These are phyloP conservation scores for Globisporangium nagaii DNA, from an alignment of 352 stramenopile species.

Conservation along the genomic window DNA sequence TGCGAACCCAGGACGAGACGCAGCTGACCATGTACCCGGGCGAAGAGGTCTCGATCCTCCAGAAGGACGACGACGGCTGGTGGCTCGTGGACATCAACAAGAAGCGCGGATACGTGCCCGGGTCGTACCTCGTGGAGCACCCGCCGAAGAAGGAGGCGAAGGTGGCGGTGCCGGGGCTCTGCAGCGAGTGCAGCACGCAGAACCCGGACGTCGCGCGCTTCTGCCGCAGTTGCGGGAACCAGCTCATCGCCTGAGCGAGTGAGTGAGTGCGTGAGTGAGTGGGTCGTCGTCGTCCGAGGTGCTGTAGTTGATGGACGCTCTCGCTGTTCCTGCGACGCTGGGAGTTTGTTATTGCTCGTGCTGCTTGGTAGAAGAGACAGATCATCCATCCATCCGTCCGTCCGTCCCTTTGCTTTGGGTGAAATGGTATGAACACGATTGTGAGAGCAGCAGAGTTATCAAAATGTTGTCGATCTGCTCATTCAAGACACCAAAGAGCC, in stretches of 20 bases:
- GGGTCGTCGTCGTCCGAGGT: not conserved
- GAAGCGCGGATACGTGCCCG: conserved; percentile 72
- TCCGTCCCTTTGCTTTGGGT: too few relatives aligned
- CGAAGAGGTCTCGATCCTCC: conserved; percentile 70
- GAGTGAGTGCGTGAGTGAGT: too few relatives aligned
- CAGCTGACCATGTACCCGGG: conserved; percentile 79
- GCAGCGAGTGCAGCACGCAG: conserved; percentile 61
- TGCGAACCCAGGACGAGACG: conserved; percentile 76
- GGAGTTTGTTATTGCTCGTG: too few relatives aligned
- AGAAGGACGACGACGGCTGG: conserved; percentile 85
- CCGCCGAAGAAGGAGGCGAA: conserved; percentile 35
- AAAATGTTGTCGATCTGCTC: too few relatives aligned
- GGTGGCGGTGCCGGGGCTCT: conserved; percentile 40
- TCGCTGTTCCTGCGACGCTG: too few relatives aligned
- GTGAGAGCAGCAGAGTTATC: too few relatives aligned
- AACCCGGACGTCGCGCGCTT: conserved; percentile 75
- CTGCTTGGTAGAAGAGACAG: too few relatives aligned
- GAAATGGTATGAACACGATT: too few relatives aligned
- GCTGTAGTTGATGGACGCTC: too few relatives aligned
- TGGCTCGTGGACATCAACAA: conserved; percentile 70
- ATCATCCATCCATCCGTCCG: too few relatives aligned
- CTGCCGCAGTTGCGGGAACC: conserved; percentile 76
- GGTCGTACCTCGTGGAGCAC: conserved; percentile 79
- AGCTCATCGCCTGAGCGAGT: conserved; percentile 58
- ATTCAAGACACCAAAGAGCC: too few relatives aligned